A percentile compares a stretch with the other conserved stretches of the same genome.
Conservation (phyloP, 495 filamentous ascomycete species). For the Podospora appendiculata region DNA sequence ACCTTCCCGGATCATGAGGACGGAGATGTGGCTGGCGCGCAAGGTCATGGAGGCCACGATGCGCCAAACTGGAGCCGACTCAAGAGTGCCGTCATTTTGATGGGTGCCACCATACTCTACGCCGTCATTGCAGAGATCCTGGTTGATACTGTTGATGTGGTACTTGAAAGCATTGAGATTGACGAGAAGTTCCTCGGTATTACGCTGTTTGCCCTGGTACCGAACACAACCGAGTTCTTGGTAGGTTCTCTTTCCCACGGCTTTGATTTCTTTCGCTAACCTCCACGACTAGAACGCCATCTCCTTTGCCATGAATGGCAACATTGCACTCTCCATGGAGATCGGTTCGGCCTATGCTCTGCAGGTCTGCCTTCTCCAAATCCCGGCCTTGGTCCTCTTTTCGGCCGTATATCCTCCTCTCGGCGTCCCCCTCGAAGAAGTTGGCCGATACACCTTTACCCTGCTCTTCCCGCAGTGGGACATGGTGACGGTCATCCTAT, state of each 20-base stretch:
- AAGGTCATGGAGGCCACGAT: constrained; percentile 72
- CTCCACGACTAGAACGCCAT: constrained; percentile 74
- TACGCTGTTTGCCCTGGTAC: constrained; percentile 92
- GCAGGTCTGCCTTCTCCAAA: constrained; percentile 95
- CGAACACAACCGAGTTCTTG: constrained; percentile 97
- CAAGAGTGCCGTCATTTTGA: constrained; percentile 82
- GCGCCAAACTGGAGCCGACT: constrained; percentile 94
- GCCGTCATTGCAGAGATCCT: constrained; percentile 95
- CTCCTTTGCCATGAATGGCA: constrained; percentile 99
- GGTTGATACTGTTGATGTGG: constrained; percentile 92
- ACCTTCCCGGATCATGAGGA: constrained; percentile 36
- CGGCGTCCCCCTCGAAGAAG: constrained; percentile 36
- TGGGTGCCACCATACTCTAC: constrained; percentile 86
- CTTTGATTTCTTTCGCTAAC: constrained; percentile 22
- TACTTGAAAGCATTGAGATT: constrained; percentile 79
- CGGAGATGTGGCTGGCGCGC: constrained; percentile 28
- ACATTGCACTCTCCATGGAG: constrained; percentile 98
- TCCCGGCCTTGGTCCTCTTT: constrained; percentile 88
- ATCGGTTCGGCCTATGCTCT: constrained; percentile 96
- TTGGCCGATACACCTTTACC: constrained; percentile 75
- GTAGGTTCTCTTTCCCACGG: constrained; percentile 39
- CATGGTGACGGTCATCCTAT: constrained; percentile 94
- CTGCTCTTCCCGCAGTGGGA: constrained; percentile 99
- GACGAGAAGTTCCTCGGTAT: constrained; percentile 98
- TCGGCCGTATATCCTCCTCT: constrained; percentile 51